A percentile compares a stretch with the other conserved stretches of the same genome.
Evolutionary conservation across 495 filamentous ascomycete species (phyloP).

Genomic region (Aspergillus leporis): DNA sequence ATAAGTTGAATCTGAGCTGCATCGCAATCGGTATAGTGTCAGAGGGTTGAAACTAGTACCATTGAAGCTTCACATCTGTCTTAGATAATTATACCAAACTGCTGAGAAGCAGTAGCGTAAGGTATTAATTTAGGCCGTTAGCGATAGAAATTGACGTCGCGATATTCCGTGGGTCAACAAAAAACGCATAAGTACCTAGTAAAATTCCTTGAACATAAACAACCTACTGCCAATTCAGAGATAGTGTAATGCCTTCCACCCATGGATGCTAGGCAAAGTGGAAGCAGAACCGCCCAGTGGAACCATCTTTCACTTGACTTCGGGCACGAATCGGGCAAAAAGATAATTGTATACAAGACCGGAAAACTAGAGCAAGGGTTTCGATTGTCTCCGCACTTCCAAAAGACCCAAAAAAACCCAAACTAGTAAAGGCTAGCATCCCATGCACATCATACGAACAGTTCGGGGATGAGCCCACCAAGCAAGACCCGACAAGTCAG

Average conservation of each 20-base stretch:
- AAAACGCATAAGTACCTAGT: too few relatives aligned
- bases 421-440: background rate
- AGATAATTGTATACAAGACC: background rate
- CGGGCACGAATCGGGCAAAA: background rate
- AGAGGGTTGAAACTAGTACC: background rate
- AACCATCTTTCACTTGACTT: background rate
- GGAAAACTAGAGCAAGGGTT: background rate
- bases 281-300: background rate
- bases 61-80: background rate
- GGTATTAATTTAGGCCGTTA: too few relatives aligned
- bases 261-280: background rate
- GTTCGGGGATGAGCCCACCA: background rate
- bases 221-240: too few relatives aligned
- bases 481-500: background rate
- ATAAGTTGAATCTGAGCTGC: background rate
- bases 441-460: background rate
- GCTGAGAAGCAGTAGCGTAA: background rate
- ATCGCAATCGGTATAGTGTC: background rate
- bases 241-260: too few relatives aligned
- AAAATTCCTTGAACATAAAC: too few relatives aligned
- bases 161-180: too few relatives aligned
- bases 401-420: background rate
- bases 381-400: background rate
- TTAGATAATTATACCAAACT: background rate
- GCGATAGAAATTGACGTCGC: too few relatives aligned